phyloP scores from a whole-genome alignment of 768 basidiomycete genomes.

The Auriscalpium orientale region DNA sequence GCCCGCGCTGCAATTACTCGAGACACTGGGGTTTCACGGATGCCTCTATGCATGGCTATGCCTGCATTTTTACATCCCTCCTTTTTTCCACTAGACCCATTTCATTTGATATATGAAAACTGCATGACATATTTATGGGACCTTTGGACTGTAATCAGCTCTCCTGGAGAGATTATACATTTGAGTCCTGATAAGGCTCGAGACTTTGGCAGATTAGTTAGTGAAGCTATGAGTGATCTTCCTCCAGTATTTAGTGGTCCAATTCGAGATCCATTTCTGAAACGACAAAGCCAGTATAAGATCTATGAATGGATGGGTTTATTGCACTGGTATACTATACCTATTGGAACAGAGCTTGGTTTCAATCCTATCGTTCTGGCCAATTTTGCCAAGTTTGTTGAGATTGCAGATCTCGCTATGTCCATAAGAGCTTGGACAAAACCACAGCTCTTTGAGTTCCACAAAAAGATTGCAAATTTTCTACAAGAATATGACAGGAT shows the following conservation, averaged over 20 bases:
- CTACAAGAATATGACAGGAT: neutral
- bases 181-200: neutral
- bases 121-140: neutral
- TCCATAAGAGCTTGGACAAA: neutral
- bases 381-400: neutral
- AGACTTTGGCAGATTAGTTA: neutral
- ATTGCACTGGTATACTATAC: neutral
- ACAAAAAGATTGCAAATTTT: neutral
- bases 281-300: neutral
- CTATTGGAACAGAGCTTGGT: neutral
- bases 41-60: neutral
- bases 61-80: neutral
- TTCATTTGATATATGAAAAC: neutral
- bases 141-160: neutral
- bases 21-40: neutral
- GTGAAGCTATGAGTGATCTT: neutral
- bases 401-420: neutral
- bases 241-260: neutral
- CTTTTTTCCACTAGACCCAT: neutral
- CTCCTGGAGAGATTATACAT: neutral
- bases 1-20: neutral
- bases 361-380: constrained; percentile 6
- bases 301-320: neutral
- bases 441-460: neutral
- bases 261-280: neutral